A percentile compares a stretch with the other conserved stretches of the same genome.
Conservation (phyloP, 768 basidiomycete genomes). For the Paxillus ammoniavirescens region DNA sequence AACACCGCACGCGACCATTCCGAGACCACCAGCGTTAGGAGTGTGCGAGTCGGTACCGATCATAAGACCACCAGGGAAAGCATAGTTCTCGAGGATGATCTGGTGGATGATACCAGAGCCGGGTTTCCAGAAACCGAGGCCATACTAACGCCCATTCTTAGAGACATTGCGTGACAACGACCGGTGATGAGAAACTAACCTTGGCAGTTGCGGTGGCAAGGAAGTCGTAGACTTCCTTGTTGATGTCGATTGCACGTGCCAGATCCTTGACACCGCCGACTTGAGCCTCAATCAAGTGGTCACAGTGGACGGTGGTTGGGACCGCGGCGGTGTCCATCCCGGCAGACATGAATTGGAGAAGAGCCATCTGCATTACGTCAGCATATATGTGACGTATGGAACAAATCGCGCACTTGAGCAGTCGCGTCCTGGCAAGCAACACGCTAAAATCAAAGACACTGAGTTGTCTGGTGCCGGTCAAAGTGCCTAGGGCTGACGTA, state of each 20-base stretch:
- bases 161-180: background rate
- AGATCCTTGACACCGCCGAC: conserved; percentile 92
- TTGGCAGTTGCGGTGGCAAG: conserved; percentile 95
- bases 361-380: conserved; percentile 79
- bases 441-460: conserved; percentile 45
- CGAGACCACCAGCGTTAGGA: conserved; percentile 98
- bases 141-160: conserved; percentile 56
- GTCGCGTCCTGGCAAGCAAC: conserved; percentile 92
- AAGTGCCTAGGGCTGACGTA: conserved; percentile 40
- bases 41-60: conserved; percentile 99
- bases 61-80: conserved; percentile 99
- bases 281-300: conserved; percentile 98
- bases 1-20: conserved; percentile 99
- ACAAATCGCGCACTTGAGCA: conserved; percentile 56
- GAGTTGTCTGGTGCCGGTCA: background rate
- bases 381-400: conserved; percentile 15
- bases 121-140: conserved; percentile 99
- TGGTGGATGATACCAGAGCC: conserved; percentile 99
- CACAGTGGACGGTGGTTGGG: conserved; percentile 98
- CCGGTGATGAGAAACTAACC: conserved; percentile 36
- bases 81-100: conserved; percentile 99
- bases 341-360: conserved; percentile 99
- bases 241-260: conserved; percentile 85
- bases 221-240: conserved; percentile 99
- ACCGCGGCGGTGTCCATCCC: conserved; percentile 98